A percentile compares a stretch with the other conserved stretches of the same genome.
Evolutionary conservation across 2,329 filamentous ascomycete genomes (phyloP).

Genomic region (Xylaria sp.): DNA sequence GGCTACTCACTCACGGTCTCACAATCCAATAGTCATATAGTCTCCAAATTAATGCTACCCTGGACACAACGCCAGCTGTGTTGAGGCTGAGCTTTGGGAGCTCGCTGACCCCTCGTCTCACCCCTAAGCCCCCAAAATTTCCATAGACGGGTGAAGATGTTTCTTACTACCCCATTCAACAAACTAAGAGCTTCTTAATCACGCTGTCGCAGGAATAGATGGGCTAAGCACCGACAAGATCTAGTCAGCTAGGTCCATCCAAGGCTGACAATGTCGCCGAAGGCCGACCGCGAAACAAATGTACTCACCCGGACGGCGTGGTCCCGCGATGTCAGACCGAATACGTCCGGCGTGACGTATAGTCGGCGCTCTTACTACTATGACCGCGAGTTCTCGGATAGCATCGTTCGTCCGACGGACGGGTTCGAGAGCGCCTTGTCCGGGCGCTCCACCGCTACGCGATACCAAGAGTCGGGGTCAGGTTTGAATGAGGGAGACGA

Average conservation of each 20-base stretch:
- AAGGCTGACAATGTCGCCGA: conserved; percentile 22
- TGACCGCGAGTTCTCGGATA: conserved; percentile 32
- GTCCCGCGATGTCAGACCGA: conserved; percentile 23
- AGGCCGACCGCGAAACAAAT: not conserved
- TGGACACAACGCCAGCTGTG: not conserved
- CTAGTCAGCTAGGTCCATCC: conserved; percentile 3
- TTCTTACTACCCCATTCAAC: not conserved
- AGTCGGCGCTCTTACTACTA: conserved; percentile 24
- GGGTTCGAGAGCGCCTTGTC: not conserved
- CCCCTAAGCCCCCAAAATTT: not conserved
- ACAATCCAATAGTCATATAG: not conserved
- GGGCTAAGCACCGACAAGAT: not conserved
- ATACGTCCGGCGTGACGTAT: conserved; percentile 22
- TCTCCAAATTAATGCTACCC: not conserved
- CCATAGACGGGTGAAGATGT: not conserved
- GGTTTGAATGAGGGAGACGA: not conserved
- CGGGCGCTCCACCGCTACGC: not conserved
- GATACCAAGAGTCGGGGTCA: not conserved
- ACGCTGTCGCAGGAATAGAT: not conserved
- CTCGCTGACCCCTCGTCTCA: conserved; percentile 6
- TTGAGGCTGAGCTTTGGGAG: not conserved
- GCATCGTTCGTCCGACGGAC: conserved; percentile 15
- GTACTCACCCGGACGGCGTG: conserved; percentile 11
- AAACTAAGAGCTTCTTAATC: not conserved
- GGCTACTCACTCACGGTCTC: not conserved